Base-by-base conservation (phyloP, 2,329 filamentous ascomycete genomes). In the Cytospora piceicola region DNA sequence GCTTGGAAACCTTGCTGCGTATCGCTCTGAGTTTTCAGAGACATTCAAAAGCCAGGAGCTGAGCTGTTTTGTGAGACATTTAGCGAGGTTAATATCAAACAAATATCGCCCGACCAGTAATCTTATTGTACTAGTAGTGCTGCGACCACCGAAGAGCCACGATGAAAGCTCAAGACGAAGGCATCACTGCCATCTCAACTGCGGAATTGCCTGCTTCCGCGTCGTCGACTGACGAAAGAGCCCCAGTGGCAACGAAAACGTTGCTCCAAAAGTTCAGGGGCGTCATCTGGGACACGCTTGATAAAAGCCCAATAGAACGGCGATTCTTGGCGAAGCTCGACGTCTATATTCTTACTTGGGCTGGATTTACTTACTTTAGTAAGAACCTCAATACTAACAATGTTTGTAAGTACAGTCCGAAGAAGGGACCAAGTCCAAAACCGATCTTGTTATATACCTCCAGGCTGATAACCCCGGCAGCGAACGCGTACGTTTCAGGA, bases 331-430 rank as follows among this genome's bases (percentile, higher is more conserved):
- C 69, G 3, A 68, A 67, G 4, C 61, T 70, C 2, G 63, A 71
- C 52, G 58, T 66, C 30, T 65, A 64, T 46, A 67, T 67, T 29
- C 46, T 65, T 8, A 72, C 72, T 12, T 73, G 71, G 71, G 72
- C 72, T 0, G 70, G 72, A 7, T 70, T 73, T 15, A 70, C 70
- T 2, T 73, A 73, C 36, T 73, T 73, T 59, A 69, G 59, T 60
- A 68, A 68, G 56, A 73, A 73, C 36, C 65, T 72, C 15, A 72
- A 73, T 62, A 68, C 65, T 0, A 70, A 70, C 51, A 66, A 61
- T 63, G 34, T 68, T 14, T 67, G 67, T 68, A 34, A 53, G 67
- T 67, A 22, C 1, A 53, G 1, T 24, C 3, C 6, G 39, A 2
- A 27, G 12, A 4, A 51, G 12, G 14, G 14, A 11, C 24, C 17